These are phyloP conservation scores for Daldinia concentrica DNA, from an alignment of 495 filamentous ascomycete species.

Conservation along the genomic window DNA sequence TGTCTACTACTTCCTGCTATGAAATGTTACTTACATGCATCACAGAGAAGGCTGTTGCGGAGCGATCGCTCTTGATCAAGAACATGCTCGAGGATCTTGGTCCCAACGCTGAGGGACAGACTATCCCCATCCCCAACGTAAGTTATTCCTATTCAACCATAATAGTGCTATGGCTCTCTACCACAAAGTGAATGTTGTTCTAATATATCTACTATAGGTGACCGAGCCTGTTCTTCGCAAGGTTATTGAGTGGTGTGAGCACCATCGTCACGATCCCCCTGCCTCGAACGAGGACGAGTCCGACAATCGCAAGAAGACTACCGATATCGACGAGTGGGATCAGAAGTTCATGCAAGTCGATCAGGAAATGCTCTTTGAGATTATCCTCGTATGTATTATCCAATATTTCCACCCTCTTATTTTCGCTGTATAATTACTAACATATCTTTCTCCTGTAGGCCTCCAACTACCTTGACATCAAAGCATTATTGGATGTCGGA, in stretches of 20 bases:
- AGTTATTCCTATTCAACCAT: slow-evolving; percentile 46
- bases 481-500: slow-evolving; percentile 81
- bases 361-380: slow-evolving; percentile 99
- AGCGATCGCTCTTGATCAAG: slow-evolving; percentile 95
- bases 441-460: slow-evolving; percentile 54
- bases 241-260: slow-evolving; percentile 96
- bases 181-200: background rate
- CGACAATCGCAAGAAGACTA: slow-evolving; percentile 95
- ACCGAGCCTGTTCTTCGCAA: slow-evolving; percentile 93
- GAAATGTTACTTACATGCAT: slow-evolving; percentile 26
- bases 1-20: background rate
- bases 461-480: slow-evolving; percentile 84
- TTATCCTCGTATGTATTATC: slow-evolving; percentile 82
- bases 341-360: slow-evolving; percentile 99
- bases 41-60: slow-evolving; percentile 82
- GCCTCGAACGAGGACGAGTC: slow-evolving; percentile 83
- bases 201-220: slow-evolving; percentile 63
- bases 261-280: slow-evolving; percentile 88
- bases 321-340: slow-evolving; percentile 99
- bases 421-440: slow-evolving; percentile 10
- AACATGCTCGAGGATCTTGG: slow-evolving; percentile 96
- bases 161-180: slow-evolving; percentile 1
- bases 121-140: slow-evolving; percentile 90
- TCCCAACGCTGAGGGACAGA: slow-evolving; percentile 67
- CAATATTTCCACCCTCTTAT: background rate